phyloP scores from a whole-genome alignment of 1,139 yeast genomes.

The Geotrichum fermentans region DNA sequence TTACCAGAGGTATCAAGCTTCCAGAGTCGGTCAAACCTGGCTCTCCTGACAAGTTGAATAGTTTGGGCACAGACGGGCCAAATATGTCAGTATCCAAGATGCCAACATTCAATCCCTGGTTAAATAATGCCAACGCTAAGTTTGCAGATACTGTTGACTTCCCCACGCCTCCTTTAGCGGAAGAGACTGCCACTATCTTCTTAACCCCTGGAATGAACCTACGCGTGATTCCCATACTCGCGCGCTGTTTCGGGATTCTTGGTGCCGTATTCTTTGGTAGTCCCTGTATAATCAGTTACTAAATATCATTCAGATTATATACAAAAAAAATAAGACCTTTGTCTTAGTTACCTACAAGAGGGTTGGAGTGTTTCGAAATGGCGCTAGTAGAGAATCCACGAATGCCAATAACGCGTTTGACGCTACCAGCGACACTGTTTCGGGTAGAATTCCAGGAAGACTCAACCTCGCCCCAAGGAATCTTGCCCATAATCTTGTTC shows the following conservation, averaged over 20 bases:
- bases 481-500: conserved; percentile 43
- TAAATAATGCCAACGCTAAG: conserved; percentile 57
- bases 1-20: conserved; percentile 57
- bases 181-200: conserved; percentile 62
- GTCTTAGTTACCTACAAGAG: conserved; percentile 43
- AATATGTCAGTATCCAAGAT: conserved; percentile 75
- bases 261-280: conserved; percentile 43
- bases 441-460: conserved; percentile 53
- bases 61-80: conserved; percentile 76
- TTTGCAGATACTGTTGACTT: conserved; percentile 56
- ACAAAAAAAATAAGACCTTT: conserved; percentile 8
- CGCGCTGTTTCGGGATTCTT: conserved; percentile 20
- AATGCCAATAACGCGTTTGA: conserved; percentile 28
- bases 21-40: conserved; percentile 46
- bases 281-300: conserved; percentile 38
- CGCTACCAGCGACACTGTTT: conserved; percentile 30
- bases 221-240: conserved; percentile 47
- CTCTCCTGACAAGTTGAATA: conserved; percentile 52
- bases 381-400: conserved; percentile 26
- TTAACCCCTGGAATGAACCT: conserved; percentile 59
- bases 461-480: conserved; percentile 49
- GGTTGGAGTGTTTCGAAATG: conserved; percentile 45
- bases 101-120: conserved; percentile 57
- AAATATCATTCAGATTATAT: conserved; percentile 10
- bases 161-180: conserved; percentile 79